phyloP scores from a whole-genome alignment of 2,329 filamentous ascomycete genomes.

The Didymosphaeria variabile region DNA sequence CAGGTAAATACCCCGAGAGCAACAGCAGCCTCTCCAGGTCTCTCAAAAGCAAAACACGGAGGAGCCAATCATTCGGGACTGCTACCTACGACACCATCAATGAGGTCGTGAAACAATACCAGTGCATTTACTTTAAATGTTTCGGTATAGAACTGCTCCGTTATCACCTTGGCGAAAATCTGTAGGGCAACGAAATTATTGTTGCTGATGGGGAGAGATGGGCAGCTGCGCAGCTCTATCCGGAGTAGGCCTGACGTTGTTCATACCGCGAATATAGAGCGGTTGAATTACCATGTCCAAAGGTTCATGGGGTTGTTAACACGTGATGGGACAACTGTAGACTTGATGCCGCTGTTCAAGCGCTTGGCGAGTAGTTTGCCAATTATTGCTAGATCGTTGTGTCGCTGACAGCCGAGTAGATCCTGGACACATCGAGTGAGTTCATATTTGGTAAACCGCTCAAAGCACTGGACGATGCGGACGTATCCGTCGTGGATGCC shows the following conservation, averaged over 20 bases:
- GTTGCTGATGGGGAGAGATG: constrained; percentile 17
- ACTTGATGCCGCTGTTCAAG: constrained; percentile 19
- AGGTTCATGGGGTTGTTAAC: constrained; percentile 16
- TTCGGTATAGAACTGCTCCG: constrained; percentile 19
- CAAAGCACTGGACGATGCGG: constrained; percentile 13
- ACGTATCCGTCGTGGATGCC: constrained; percentile 19
- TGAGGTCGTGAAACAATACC: constrained; percentile 17
- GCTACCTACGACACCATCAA: constrained; percentile 17
- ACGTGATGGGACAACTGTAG: constrained; percentile 14
- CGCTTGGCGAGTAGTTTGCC: constrained; percentile 1
- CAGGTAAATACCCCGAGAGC: constrained; percentile 13
- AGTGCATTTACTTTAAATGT: constrained; percentile 14
- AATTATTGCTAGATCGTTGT: background rate
- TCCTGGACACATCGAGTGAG: constrained; percentile 21
- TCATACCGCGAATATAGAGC: constrained; percentile 16
- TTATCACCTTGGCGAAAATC: constrained; percentile 16
- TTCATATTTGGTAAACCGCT: constrained; percentile 24
- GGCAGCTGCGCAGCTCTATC: constrained; percentile 12
- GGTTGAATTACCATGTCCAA: constrained; percentile 12
- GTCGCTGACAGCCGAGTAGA: background rate
- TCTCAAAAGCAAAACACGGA: constrained; percentile 18
- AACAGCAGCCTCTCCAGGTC: background rate
- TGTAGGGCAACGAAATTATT: constrained; percentile 18
- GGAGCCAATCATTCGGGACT: constrained; percentile 15
- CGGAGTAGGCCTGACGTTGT: constrained; percentile 13